Percentiles rank a stretch among this genome's conserved stretches.
Conservation (phyloP, 2,329 filamentous ascomycete genomes). For the Fusarium anguioides region DNA sequence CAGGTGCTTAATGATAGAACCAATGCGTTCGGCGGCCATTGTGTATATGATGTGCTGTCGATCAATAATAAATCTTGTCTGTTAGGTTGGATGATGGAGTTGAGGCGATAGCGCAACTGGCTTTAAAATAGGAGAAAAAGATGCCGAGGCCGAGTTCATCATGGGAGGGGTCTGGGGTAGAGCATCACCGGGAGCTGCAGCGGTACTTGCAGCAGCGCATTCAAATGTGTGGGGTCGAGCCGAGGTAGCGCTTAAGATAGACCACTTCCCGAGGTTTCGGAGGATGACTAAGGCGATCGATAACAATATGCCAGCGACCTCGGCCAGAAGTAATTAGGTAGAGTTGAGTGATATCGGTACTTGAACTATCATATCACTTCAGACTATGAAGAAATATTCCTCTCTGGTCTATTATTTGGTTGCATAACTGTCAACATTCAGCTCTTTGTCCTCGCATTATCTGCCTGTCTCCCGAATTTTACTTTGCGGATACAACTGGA, state of each 20-base stretch:
- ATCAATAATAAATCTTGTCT: not conserved
- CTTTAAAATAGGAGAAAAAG: conserved; percentile 32
- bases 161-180: conserved; percentile 34
- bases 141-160: conserved; percentile 37
- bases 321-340: not conserved
- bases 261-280: conserved; percentile 38
- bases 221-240: conserved; percentile 45
- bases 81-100: not conserved
- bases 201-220: conserved; percentile 34
- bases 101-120: conserved; percentile 4
- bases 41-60: conserved; percentile 42
- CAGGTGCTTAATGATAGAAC: conserved; percentile 88
- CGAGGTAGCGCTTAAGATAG: conserved; percentile 42
- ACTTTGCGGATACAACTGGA: too few relatives aligned
- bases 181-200: conserved; percentile 31
- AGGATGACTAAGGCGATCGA: conserved; percentile 17
- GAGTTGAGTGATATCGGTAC: too few relatives aligned
- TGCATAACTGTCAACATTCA: too few relatives aligned
- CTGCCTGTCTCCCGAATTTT: too few relatives aligned
- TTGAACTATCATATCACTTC: not conserved
- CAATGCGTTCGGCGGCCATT: conserved; percentile 88
- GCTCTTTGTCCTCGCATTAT: too few relatives aligned
- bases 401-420: too few relatives aligned
- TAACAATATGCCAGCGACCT: not conserved
- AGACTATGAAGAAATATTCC: not conserved